phyloP scores from a whole-genome alignment of 2,329 filamentous ascomycete genomes.

The Stachybotrys chlorohalonatus region DNA sequence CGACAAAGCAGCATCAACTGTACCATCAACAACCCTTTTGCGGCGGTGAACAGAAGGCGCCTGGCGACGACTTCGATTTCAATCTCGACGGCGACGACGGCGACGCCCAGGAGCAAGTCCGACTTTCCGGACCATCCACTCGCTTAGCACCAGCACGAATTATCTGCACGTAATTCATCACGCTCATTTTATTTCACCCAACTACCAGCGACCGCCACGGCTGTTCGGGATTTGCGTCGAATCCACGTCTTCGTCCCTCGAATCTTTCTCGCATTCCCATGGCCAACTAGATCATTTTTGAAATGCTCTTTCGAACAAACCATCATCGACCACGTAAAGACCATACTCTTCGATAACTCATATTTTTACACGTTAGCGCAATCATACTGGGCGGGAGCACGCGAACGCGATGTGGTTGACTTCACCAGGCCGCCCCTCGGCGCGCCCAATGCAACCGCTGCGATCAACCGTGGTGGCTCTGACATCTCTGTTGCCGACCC shows the following conservation, averaged over 20 bases:
- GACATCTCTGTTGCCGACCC: conserved; percentile 28
- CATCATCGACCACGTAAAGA: neutral
- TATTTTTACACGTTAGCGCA: neutral
- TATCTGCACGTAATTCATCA: neutral
- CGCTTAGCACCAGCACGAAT: neutral
- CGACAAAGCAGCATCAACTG: neutral
- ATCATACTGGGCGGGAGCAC: conserved; percentile 4
- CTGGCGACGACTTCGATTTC: conserved; percentile 12
- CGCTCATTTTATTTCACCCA: neutral
- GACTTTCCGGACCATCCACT: neutral
- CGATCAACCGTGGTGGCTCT: conserved; percentile 27
- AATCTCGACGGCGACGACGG: conserved; percentile 2
- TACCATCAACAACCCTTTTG: neutral
- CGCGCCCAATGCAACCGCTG: conserved; percentile 24
- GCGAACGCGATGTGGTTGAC: conserved; percentile 38
- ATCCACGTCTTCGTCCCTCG: neutral
- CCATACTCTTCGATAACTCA: neutral
- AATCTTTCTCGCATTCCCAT: neutral
- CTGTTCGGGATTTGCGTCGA: neutral
- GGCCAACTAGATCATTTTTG: neutral
- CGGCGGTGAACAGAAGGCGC: neutral
- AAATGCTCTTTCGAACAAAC: neutral
- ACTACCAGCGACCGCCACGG: neutral
- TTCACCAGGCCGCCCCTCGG: conserved; percentile 29
- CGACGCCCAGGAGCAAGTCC: neutral